Base-by-base conservation (phyloP, 2,329 filamentous ascomycete genomes). In the Pyrenochaeta sp. region DNA sequence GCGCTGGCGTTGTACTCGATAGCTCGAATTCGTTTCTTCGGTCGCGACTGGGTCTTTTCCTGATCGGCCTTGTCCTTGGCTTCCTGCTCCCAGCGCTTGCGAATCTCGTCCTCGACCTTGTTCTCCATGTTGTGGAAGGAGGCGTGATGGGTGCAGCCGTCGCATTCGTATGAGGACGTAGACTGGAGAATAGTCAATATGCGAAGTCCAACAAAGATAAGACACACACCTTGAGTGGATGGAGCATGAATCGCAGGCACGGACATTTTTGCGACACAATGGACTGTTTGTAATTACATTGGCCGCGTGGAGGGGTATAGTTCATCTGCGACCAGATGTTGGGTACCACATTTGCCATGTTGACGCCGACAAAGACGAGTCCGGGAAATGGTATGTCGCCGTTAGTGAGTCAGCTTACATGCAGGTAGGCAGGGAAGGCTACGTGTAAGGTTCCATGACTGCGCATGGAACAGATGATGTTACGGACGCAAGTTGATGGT, bases 241-340 rank as follows among this genome's bases (percentile, higher is more conserved):
- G 80, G 6, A 81, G 63, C 80, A 82, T 82, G 68, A 81, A 82
- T 13, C 80, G 72, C 28, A 80, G 63, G 58, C 80, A 82, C 4
- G 79, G 71, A 52, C 80, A 82, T 36, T 66, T 73, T 2, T 74
- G 59, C 2, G 70, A 72, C 21, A 81, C 61, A 11, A 80, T 58
- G 17, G 72, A 74, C 2, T 68, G 63, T 51, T 78, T 80, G 68
- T 73, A 73, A 37, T 78, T 78, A 63, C 79, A 81, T 38, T 69
- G 70, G 19, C 79, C 79, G 26, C 75, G 75, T 5, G 79, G 78
- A 19, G 78, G 74, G 8, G 68, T 65, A 50, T 81, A 80, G 57
- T 72, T 69, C 77, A 80, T 80, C 15, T 75, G 72, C 13, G 69
- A 63, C 78, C 78, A 81, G 35, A 81, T 75, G 51, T 73, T 76